phyloP scores from a whole-genome alignment of 208 protist species.

The Vickermania spadyakhi region DNA sequence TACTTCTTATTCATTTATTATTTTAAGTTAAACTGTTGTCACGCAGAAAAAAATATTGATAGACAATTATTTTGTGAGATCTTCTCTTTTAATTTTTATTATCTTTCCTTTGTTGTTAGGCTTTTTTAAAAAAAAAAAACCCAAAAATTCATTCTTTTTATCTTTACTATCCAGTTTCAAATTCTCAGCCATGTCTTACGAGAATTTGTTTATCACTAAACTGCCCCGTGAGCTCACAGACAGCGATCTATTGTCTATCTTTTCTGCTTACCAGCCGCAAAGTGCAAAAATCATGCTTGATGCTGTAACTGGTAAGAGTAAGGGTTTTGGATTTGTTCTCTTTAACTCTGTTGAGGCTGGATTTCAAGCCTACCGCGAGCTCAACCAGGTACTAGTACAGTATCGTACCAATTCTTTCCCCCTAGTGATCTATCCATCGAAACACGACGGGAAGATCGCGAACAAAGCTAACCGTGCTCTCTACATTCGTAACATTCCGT shows the following conservation, averaged over 20 bases:
- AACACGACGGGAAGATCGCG: conserved; percentile 52
- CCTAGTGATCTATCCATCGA: conserved; percentile 69
- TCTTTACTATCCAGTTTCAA: neutral
- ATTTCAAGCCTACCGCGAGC: conserved; percentile 37
- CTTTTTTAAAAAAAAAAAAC: conserved; percentile 10
- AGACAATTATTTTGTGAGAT: no score
- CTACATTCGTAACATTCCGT: conserved; percentile 80
- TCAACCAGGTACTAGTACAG: conserved; percentile 42
- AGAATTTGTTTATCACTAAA: conserved; percentile 93
- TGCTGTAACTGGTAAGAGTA: conserved; percentile 77
- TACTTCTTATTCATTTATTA: no score
- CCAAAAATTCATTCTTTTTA: neutral
- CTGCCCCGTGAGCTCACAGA: conserved; percentile 74
- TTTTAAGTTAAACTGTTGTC: no score
- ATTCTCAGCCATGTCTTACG: conserved; percentile 14
- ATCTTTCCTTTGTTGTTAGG: conserved; percentile 3
- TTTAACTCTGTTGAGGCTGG: conserved; percentile 85
- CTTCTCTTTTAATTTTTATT: conserved; percentile 6
- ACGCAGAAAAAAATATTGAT: no score
- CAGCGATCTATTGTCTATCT: conserved; percentile 59
- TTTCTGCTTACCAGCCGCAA: conserved; percentile 64
- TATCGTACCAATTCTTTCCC: conserved; percentile 46
- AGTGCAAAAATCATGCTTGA: conserved; percentile 81
- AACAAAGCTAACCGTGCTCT: conserved; percentile 32
- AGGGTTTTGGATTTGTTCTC: conserved; percentile 95